Conservation (phyloP, 2,329 filamentous ascomycete species). For the Lasiodiplodia theobromae region DNA sequence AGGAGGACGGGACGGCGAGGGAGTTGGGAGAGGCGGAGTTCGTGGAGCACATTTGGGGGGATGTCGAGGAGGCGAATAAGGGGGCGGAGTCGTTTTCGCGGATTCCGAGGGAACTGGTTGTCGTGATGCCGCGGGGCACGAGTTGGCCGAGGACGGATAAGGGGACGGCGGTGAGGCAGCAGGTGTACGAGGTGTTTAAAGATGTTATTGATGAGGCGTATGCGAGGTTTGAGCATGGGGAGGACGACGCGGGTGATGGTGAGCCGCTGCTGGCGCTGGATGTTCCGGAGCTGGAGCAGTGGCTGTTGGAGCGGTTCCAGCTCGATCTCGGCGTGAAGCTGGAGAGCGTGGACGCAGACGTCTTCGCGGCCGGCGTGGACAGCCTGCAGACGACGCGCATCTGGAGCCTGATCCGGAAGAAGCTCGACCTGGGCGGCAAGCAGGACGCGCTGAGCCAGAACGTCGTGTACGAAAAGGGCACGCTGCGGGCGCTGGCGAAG, state of each 20-base stretch:
- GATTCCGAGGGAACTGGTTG: conserved; percentile 32
- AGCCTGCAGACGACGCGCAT: conserved; percentile 65
- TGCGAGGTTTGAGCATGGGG: conserved; percentile 32
- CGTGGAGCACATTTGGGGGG: conserved; percentile 58
- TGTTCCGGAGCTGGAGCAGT: conserved; percentile 42
- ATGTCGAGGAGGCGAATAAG: conserved; percentile 60
- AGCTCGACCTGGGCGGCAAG: conserved; percentile 55
- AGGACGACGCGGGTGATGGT: background rate
- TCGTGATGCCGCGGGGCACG: conserved; percentile 35
- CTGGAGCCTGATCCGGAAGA: conserved; percentile 47
- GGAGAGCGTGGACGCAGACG: conserved; percentile 56
- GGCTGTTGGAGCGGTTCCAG: conserved; percentile 35
- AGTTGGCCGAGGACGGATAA: conserved; percentile 61
- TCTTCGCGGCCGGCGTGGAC: conserved; percentile 66
- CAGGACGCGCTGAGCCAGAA: conserved; percentile 58
- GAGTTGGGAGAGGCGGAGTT: conserved; percentile 54
- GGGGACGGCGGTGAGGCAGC: conserved; percentile 62
- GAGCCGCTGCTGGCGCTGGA: conserved; percentile 35
- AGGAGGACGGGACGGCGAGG: conserved; percentile 47
- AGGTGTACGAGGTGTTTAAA: conserved; percentile 58
- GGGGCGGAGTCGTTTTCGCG: conserved; percentile 48
- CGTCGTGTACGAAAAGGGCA: conserved; percentile 65
- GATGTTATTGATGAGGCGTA: conserved; percentile 57
- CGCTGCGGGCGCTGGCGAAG: conserved; percentile 54
- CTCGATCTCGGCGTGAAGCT: conserved; percentile 33